Conservation (phyloP, 352 stramenopile genomes). For the Phytopythium litorale region DNA sequence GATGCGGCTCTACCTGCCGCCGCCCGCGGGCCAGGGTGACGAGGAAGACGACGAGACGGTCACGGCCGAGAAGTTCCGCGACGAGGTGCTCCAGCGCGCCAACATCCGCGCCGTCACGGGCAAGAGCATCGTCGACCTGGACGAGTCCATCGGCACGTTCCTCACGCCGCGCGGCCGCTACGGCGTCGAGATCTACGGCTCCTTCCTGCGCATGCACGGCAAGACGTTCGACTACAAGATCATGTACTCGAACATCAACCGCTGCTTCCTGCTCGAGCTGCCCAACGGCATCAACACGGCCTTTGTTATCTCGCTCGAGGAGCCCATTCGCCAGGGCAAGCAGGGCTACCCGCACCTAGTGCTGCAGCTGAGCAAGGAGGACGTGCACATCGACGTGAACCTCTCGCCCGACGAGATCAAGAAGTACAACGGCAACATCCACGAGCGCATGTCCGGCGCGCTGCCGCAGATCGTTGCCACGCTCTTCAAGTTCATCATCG, state of each 20-base stretch:
- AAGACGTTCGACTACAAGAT: constrained; percentile 99
- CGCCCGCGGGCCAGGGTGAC: constrained; percentile 22
- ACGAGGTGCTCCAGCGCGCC: constrained; percentile 81
- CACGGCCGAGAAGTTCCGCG: constrained; percentile 72
- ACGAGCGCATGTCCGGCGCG: constrained; percentile 94
- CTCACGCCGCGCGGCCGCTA: constrained; percentile 97
- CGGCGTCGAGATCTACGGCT: constrained; percentile 96
- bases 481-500: constrained; percentile 96
- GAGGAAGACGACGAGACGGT: constrained; percentile 40
- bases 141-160: constrained; percentile 97
- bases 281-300: constrained; percentile 96
- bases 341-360: constrained; percentile 99
- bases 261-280: constrained; percentile 97
- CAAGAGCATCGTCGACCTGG: constrained; percentile 96
- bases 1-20: constrained; percentile 96
- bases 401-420: constrained; percentile 96
- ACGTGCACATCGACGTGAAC: constrained; percentile 91
- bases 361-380: constrained; percentile 90
- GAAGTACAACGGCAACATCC: constrained; percentile 96
- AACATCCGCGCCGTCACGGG: constrained; percentile 92
- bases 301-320: constrained; percentile 98
- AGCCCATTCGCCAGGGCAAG: constrained; percentile 98
- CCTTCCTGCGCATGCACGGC: constrained; percentile 96
- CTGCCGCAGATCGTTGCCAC: constrained; percentile 98
- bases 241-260: constrained; percentile 99